Percentiles rank a stretch among this genome's conserved stretches.
Evolutionary conservation across 192 early-diverging fungal genomes (phyloP).

Genomic region (Lunasporangiospora selenospora): DNA sequence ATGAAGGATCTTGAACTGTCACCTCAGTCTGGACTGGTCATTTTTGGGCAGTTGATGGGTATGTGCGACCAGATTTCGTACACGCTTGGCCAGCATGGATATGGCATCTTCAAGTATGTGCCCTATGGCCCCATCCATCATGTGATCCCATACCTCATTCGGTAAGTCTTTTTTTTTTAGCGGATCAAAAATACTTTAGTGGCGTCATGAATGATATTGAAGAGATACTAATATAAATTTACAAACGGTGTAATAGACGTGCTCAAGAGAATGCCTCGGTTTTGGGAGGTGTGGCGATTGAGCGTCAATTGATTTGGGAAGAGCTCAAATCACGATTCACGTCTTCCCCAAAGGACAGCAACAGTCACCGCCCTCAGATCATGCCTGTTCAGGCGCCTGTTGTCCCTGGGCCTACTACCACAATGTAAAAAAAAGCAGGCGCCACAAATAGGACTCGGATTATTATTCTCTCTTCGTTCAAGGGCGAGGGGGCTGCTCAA

Average conservation of each 20-base stretch:
- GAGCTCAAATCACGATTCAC: conserved; percentile 58
- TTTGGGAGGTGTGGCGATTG: conserved; percentile 65
- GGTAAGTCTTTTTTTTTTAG: conserved; percentile 43
- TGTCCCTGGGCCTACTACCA: conserved; percentile 18
- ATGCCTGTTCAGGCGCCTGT: conserved; percentile 3
- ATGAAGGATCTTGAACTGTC: conserved; percentile 67
- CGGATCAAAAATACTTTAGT: too few relatives aligned
- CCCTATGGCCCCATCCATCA: conserved; percentile 92
- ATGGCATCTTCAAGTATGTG: conserved; percentile 89
- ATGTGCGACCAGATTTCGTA: conserved; percentile 95
- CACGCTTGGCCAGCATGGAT: conserved; percentile 74
- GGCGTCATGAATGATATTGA: too few relatives aligned
- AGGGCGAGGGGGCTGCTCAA: too few relatives aligned
- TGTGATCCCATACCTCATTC: conserved; percentile 91
- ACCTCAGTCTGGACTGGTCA: conserved; percentile 65
- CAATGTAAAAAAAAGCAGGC: conserved; percentile 7
- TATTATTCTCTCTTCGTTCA: too few relatives aligned
- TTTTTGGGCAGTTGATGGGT: conserved; percentile 91
- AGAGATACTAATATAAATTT: too few relatives aligned
- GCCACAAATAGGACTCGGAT: too few relatives aligned
- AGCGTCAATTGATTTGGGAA: conserved; percentile 60
- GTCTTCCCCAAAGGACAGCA: too few relatives aligned
- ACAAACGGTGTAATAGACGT: conserved; percentile 53
- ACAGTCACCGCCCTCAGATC: conserved; percentile 17
- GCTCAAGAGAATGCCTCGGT: conserved; percentile 94